These are phyloP conservation scores for Cotoneaster glaucophyllus DNA, from an alignment of 306 rosid species.

Conservation along the genomic window DNA sequence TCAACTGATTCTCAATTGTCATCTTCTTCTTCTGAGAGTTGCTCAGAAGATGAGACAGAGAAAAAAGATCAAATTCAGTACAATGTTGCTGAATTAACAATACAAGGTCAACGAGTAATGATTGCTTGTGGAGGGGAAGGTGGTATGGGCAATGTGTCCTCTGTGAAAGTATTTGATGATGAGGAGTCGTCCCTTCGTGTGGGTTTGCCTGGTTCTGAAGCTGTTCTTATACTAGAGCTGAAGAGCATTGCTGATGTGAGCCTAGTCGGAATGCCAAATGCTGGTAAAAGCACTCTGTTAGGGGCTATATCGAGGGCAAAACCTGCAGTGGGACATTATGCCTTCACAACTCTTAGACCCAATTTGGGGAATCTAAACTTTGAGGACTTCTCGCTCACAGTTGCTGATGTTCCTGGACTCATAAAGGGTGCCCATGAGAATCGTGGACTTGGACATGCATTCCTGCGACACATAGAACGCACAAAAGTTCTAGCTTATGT, in stretches of 20 bases:
- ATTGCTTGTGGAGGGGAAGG: slow-evolving; percentile 82
- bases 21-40: slow-evolving; percentile 25
- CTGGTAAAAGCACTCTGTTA: slow-evolving; percentile 91
- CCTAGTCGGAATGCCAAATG: slow-evolving; percentile 95
- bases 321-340: slow-evolving; percentile 78
- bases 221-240: slow-evolving; percentile 68
- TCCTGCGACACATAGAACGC: slow-evolving; percentile 90
- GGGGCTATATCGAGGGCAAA: slow-evolving; percentile 87
- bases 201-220: slow-evolving; percentile 67
- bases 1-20: slow-evolving; percentile 29
- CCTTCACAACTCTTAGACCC: slow-evolving; percentile 89
- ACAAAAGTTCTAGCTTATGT: slow-evolving; percentile 81
- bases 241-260: slow-evolving; percentile 94
- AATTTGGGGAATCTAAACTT: slow-evolving; percentile 80
- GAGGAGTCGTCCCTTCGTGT: slow-evolving; percentile 31
- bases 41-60: slow-evolving; percentile 21
- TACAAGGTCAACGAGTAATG: slow-evolving; percentile 57
- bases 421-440: slow-evolving; percentile 88
- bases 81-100: slow-evolving; percentile 72
- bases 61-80: slow-evolving; percentile 43
- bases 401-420: slow-evolving; percentile 92
- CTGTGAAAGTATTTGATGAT: slow-evolving; percentile 28
- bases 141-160: slow-evolving; percentile 55
- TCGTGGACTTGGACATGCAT: slow-evolving; percentile 86
- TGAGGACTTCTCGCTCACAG: slow-evolving; percentile 78